A percentile compares a stretch with the other conserved stretches of the same genome.
phyloP scores from a whole-genome alignment of 768 basidiomycete genomes.

The Cantharellus anzutake region DNA sequence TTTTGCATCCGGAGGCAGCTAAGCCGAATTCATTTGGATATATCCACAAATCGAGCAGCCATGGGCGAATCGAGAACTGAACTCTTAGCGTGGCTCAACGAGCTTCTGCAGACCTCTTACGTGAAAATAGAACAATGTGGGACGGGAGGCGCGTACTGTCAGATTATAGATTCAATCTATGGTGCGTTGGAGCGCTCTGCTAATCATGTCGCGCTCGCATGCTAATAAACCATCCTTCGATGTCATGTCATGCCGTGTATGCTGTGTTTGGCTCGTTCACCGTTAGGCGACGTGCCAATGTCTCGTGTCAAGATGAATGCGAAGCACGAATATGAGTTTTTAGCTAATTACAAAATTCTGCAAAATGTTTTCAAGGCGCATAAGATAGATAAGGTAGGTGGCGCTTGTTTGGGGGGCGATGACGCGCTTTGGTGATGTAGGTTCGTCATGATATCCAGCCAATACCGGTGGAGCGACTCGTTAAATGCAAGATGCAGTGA shows the following conservation, averaged over 20 bases:
- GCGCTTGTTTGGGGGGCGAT: background rate
- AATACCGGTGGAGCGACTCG: slow-evolving; percentile 82
- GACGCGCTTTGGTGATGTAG: background rate
- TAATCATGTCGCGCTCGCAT: background rate
- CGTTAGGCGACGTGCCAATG: slow-evolving; percentile 81
- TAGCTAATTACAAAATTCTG: slow-evolving; percentile 90
- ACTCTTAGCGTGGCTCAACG: slow-evolving; percentile 83
- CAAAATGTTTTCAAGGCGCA: slow-evolving; percentile 83
- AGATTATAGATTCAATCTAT: slow-evolving; percentile 88
- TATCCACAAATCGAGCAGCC: background rate
- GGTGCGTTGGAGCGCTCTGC: slow-evolving; percentile 26
- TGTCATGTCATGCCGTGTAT: background rate
- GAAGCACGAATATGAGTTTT: slow-evolving; percentile 87
- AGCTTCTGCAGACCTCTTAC: slow-evolving; percentile 76
- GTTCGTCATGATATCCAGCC: slow-evolving; percentile 31
- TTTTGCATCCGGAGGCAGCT: no score
- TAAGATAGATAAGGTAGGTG: slow-evolving; percentile 77
- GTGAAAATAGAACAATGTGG: slow-evolving; percentile 89
- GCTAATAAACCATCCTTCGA: background rate
- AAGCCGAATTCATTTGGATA: no score
- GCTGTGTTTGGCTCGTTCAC: background rate
- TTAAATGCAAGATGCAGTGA: slow-evolving; percentile 98
- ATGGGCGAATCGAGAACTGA: slow-evolving; percentile 73
- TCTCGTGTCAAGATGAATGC: slow-evolving; percentile 86
- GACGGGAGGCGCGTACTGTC: slow-evolving; percentile 82